phyloP scores from a whole-genome alignment of 148 eudicot genomes.

The Gaultheria prostrata region DNA sequence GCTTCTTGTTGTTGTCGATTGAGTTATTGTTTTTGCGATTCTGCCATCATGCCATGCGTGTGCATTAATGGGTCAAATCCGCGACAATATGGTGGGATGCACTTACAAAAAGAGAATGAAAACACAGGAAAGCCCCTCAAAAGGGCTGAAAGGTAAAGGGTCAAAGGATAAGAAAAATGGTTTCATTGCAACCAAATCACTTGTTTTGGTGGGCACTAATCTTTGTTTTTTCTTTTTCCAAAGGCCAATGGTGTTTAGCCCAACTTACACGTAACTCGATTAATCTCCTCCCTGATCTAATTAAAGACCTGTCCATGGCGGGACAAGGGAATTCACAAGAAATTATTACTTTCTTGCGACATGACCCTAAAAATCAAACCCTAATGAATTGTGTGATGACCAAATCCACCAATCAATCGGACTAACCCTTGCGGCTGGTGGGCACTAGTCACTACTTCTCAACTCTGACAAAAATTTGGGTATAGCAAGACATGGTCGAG shows the following conservation, averaged over 20 bases:
- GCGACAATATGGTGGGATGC: not conserved
- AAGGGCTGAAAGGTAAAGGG: conserved; percentile 53
- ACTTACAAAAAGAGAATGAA: conserved; percentile 17
- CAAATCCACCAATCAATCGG: no score
- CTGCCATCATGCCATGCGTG: no score
- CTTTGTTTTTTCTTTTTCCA: not conserved
- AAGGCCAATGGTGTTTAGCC: no score
- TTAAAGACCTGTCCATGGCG: no score
- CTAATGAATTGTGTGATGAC: no score
- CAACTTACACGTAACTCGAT: no score
- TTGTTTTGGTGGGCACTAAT: conserved; percentile 12
- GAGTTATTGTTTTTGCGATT: not conserved
- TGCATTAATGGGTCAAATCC: not conserved
- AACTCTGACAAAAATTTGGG: not conserved
- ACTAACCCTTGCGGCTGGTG: no score
- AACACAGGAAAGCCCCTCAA: conserved; percentile 31
- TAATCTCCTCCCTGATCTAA: no score
- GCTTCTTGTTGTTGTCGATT: not conserved
- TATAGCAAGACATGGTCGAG: not conserved
- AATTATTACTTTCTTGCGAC: no score
- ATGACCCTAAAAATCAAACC: no score
- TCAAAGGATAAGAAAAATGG: conserved; percentile 25
- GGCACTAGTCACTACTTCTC: no score
- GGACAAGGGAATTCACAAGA: no score
- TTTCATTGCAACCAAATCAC: conserved; percentile 6